Conservation (phyloP, 352 stramenopile species). For the Pythium guiyangense region DNA sequence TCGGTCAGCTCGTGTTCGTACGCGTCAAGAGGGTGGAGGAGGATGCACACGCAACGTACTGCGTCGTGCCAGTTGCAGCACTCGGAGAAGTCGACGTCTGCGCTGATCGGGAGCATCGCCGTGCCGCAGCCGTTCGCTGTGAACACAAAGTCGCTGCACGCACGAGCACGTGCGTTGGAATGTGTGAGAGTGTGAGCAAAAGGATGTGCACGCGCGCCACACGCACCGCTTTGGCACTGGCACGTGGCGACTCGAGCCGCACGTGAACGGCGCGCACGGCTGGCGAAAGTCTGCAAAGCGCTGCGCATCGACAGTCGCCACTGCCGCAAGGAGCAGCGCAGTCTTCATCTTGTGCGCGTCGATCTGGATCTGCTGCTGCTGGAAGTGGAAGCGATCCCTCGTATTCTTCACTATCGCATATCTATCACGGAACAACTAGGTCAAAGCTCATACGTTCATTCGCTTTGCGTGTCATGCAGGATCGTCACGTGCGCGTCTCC, state of each 20-base stretch:
- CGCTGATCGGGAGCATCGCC: conserved; percentile 43
- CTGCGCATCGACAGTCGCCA: conserved; percentile 1
- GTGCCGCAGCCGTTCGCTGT: conserved; percentile 76
- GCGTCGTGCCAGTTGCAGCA: conserved; percentile 84
- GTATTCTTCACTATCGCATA: background rate
- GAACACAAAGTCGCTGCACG: conserved; percentile 60
- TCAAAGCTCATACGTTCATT: too few species aligned
- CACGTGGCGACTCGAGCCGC: conserved; percentile 12
- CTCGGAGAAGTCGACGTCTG: conserved; percentile 42
- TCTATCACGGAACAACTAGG: too few species aligned
- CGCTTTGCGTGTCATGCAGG: too few species aligned
- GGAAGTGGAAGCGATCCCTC: background rate
- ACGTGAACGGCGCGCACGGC: conserved; percentile 38
- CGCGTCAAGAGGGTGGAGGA: too few species aligned
- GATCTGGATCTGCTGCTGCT: background rate
- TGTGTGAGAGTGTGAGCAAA: too few species aligned
- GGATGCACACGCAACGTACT: conserved; percentile 26
- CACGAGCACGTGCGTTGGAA: background rate
- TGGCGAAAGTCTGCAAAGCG: conserved; percentile 18
- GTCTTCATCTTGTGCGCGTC: background rate
- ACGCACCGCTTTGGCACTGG: conserved; percentile 27
- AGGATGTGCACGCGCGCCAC: conserved; percentile 3
- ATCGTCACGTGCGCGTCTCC: too few species aligned
- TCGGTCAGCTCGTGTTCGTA: too few species aligned
- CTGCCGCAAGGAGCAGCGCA: background rate